Evolutionary conservation across 129 eudicot species (phyloP), one percentile per base, ranked within the genome.

Genomic region (Artemisia annua): DNA sequence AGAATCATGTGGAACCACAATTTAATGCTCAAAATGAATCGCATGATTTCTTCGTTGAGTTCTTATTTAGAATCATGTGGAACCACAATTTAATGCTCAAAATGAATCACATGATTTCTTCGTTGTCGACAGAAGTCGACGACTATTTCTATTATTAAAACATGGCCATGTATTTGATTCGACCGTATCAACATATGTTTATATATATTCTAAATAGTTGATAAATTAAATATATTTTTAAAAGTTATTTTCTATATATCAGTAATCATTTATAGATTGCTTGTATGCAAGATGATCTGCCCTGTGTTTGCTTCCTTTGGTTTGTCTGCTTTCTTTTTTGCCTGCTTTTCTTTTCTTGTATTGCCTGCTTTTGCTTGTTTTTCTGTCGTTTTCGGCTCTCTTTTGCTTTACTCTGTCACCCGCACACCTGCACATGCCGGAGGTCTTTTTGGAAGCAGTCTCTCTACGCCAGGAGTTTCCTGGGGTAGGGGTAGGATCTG

Each of bases 1-100:
- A 28, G 32, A 28, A 32, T 35, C 51, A 30, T 63, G 49, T 63
- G 68, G 68, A 63, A 63, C 10, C 15, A 63, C 26, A 66, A 66
- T 46, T 66, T 46, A 66, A 20, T 44, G 32, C 55, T 17, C 12
- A 43, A 52, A 7, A 46, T 66, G 71, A 67, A 67, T 48, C 57
- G 48, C 71, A 67, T 48, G 57, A 48, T 67, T 67, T 22, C 57
- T 48, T 67, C 53, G 71, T 48, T 67, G 71, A n/a, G n/a, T n/a
- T n/a, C n/a, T n/a, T n/a, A 28, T 28, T 28, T 28, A 28, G 32
- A 28, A 32, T 35, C 51, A 30, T 63, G 49, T 63, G 68, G 68
- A 63, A 63, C 10, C 15, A 63, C 26, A 66, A 66, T 46, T 66
- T 46, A 66, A 20, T 44, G 32, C 55, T 17, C 12, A 43, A 52